These are phyloP conservation scores for Trichosanthes truncata DNA, from an alignment of 306 rosid species.

Conservation along the genomic window DNA sequence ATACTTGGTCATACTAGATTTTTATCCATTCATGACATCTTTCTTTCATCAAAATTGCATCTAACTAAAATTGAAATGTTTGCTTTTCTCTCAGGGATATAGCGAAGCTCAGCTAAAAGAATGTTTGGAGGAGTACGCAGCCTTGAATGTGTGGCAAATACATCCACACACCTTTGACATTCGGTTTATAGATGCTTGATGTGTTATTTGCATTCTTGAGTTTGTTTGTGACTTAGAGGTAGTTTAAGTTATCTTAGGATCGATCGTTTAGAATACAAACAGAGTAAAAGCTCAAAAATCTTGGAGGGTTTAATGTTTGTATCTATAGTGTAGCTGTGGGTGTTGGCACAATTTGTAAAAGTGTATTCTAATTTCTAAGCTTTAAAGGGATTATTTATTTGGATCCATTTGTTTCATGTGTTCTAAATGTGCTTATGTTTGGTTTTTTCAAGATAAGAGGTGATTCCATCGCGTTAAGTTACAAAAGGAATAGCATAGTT, in stretches of 20 bases:
- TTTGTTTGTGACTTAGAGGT: not conserved
- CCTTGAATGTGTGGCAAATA: conserved; percentile 95
- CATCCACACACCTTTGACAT: conserved; percentile 89
- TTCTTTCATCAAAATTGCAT: not conserved
- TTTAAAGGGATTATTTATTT: not conserved
- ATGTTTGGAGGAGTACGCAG: conserved; percentile 96
- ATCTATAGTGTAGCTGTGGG: conserved; percentile 2
- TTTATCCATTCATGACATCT: not conserved
- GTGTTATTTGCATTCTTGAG: not conserved
- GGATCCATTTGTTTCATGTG: not conserved
- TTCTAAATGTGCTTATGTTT: not conserved
- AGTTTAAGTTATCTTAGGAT: not conserved
- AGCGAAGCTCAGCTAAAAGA: conserved; percentile 93
- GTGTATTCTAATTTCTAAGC: not conserved
- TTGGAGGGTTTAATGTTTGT: not conserved
- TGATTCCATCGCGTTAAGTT: no score
- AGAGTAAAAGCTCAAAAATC: not conserved
- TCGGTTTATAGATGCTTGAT: conserved; percentile 79
- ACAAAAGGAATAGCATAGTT: no score
- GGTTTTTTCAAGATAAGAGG: not conserved
- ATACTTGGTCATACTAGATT: no score
- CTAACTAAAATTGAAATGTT: not conserved
- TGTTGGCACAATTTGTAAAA: not conserved
- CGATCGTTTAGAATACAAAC: not conserved
- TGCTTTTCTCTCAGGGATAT: conserved; percentile 59